These are phyloP conservation scores for Cadophora malorum DNA, from an alignment of 2,329 filamentous ascomycete genomes.

Conservation along the genomic window DNA sequence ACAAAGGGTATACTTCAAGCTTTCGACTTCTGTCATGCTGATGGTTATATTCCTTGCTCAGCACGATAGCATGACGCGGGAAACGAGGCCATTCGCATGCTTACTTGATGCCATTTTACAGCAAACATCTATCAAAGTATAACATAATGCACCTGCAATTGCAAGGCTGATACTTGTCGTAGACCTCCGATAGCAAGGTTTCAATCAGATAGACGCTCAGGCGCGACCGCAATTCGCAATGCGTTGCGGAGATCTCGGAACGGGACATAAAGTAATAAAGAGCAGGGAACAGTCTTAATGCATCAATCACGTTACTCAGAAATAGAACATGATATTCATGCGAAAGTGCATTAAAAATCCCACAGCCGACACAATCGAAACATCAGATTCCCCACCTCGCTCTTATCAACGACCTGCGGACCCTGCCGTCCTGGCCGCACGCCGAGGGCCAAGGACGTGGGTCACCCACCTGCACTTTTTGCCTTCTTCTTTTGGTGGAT, in stretches of 20 bases:
- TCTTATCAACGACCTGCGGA: slow-evolving; percentile 32
- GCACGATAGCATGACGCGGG: slow-evolving; percentile 10
- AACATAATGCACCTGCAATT: slow-evolving; percentile 5
- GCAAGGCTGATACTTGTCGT: slow-evolving; percentile 8
- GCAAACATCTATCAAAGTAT: not conserved
- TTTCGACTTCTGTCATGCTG: slow-evolving; percentile 46
- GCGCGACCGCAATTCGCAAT: slow-evolving; percentile 21
- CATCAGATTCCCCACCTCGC: slow-evolving; percentile 25
- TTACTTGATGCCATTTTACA: not conserved
- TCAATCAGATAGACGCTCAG: slow-evolving; percentile 22
- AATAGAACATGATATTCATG: slow-evolving; percentile 32
- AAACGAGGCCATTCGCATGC: slow-evolving; percentile 9
- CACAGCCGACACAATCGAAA: slow-evolving; percentile 27
- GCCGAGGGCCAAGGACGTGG: slow-evolving; percentile 9
- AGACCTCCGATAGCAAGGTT: slow-evolving; percentile 16
- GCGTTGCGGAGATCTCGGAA: slow-evolving; percentile 15
- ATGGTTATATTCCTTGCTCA: slow-evolving; percentile 13
- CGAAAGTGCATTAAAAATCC: slow-evolving; percentile 21
- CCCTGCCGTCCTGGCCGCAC: slow-evolving; percentile 29
- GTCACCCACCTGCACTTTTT: slow-evolving; percentile 22
- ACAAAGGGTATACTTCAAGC: slow-evolving; percentile 47
- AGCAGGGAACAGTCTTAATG: slow-evolving; percentile 30
- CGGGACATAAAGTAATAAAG: slow-evolving; percentile 15
- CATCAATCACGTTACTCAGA: slow-evolving; percentile 32
- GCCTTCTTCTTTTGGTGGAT: slow-evolving; percentile 34